Evolutionary conservation across 2,329 filamentous ascomycete species (phyloP).

Genomic region (Hypomyces perniciosus): DNA sequence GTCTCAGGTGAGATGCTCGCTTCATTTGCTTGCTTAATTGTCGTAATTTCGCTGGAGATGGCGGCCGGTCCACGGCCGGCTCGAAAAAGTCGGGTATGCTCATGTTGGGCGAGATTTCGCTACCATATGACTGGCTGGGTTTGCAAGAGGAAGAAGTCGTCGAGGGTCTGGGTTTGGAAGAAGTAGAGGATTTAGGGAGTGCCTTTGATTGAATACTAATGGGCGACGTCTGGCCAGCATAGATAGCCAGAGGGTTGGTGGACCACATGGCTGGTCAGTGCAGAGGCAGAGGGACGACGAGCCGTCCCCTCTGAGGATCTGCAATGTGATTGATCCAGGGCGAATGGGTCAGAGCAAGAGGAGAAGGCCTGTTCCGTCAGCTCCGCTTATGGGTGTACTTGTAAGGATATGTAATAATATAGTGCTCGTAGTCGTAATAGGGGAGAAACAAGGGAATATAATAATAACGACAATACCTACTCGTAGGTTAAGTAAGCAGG

Average conservation of each 20-base stretch:
- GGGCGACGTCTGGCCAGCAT: slow-evolving; percentile 4
- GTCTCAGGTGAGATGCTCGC: slow-evolving; percentile 39
- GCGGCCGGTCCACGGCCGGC: slow-evolving; percentile 54
- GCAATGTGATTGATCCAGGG: slow-evolving; percentile 17
- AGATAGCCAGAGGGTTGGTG: slow-evolving; percentile 14
- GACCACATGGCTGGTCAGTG: slow-evolving; percentile 21
- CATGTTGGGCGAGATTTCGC: slow-evolving; percentile 8
- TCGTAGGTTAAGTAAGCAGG: slow-evolving; percentile 4
- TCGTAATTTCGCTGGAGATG: slow-evolving; percentile 54
- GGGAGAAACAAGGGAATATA: slow-evolving; percentile 1
- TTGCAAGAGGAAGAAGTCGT: slow-evolving; percentile 52
- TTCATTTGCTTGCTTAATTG: slow-evolving; percentile 55
- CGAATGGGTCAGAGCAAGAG: slow-evolving; percentile 5
- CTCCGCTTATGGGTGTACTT: slow-evolving; percentile 7
- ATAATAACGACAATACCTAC: slow-evolving; percentile 4
- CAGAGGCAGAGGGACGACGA: slow-evolving; percentile 22
- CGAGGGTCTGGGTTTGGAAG: slow-evolving; percentile 53
- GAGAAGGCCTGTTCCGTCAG: slow-evolving; percentile 2
- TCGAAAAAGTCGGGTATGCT: slow-evolving; percentile 40
- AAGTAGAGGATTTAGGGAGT: slow-evolving; percentile 1
- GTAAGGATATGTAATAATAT: slow-evolving; percentile 9
- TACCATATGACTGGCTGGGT: background rate
- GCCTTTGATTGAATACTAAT: slow-evolving; percentile 1
- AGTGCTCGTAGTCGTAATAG: slow-evolving; percentile 2
- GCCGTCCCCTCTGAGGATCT: slow-evolving; percentile 24